Base-by-base conservation (phyloP, 306 rosid species). In the Quercus cerris region DNA sequence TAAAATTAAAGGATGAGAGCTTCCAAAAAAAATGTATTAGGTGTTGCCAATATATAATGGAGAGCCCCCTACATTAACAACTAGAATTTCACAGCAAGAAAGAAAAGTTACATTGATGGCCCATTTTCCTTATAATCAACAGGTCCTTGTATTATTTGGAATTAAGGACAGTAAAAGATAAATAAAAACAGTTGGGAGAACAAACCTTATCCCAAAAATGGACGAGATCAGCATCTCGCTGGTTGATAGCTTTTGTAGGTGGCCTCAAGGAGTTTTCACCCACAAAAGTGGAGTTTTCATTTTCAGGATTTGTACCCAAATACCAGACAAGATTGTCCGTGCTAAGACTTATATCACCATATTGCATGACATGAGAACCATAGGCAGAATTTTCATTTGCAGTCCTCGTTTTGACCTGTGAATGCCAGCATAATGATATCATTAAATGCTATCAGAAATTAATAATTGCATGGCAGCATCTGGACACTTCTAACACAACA, bases 291-390 rank as follows among this genome's bases (percentile, higher is more conserved):
- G 6, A 83, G 87, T 96, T 93, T 2, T 96, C 99, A 83, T 96
- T 96, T 23, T 90, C 98, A 77, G 99, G 99, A 84, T 96, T 81
- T 72, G 99, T 89, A 55, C 99, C 99, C 81, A 96, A 51, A 83
- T 91, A 96, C 38, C 55, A 4, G 74, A 83, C 84, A 27, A 96
- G 88, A 80, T 51, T 1, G 22, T 90, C 54, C 80, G 70, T 76
- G 90, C 85, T 88, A 27, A 93, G 75, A 70, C 35, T 81, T 49
- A 84, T 25, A 68, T 91, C 94, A 77, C 99, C 99, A 76, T 91
- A 96, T 84, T 93, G 97, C 98, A 96, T 93, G 86, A 96, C 99
- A 77, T 93, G 99, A 75, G 99, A 96, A 18, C 99, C 93, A 82
- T 83, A 84, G 77, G 8, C 88, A 33, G 67, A 20, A 86, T 93